Evolutionary conservation across 208 protist genomes (phyloP), one percentile per base, ranked within the genome.

Genomic region (Crithidia bombi): DNA sequence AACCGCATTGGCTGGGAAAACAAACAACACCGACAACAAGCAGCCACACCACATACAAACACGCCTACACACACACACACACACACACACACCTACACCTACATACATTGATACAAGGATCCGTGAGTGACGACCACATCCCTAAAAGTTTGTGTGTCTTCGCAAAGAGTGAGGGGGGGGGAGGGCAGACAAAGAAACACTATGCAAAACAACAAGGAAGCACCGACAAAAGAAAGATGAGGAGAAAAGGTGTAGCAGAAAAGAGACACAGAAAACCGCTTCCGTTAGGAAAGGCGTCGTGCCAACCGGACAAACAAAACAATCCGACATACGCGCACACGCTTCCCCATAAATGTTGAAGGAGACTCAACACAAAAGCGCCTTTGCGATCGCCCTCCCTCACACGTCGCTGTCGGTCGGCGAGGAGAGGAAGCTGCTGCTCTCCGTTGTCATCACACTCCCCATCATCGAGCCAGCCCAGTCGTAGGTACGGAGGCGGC

Each of bases 401-500:
- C 30, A 5, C 12, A 57, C 3, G 3, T 68, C 51, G 21, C 63
- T 68, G 23, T 68, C 47, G 3, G 63, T 35, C 19, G 63, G 50
- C 25, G 63, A 68, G 6, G 63, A 68, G 21, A 68, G 28, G 19
- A 68, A 23, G n/a, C 63, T 68, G 63, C 26, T 59, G 63, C 63
- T 68, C 5, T 41, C 63, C 36, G 59, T 32, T 26, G 63, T 68
- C 50, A 59, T 39, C 21, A 36, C 50, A 21, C 63, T 68, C 17
- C 63, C 63, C 35, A 68, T 21, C 25, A 59, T 28, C 50, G 63
- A 59, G 2, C 63, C 63, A 23, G 63, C 63, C 63, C 63, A 68
- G 51, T 68, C 63, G 38, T 41, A 68, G 25, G 2, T 68, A 25
- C 23, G 33, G 1, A n/a, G 1, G 12, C 47, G 50, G 0, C 23